Percentiles rank a stretch among this genome's conserved stretches.
These are phyloP conservation scores for Moniliella sp. DNA, from an alignment of 1,284 basidiomycete genomes.

Conservation along the genomic window DNA sequence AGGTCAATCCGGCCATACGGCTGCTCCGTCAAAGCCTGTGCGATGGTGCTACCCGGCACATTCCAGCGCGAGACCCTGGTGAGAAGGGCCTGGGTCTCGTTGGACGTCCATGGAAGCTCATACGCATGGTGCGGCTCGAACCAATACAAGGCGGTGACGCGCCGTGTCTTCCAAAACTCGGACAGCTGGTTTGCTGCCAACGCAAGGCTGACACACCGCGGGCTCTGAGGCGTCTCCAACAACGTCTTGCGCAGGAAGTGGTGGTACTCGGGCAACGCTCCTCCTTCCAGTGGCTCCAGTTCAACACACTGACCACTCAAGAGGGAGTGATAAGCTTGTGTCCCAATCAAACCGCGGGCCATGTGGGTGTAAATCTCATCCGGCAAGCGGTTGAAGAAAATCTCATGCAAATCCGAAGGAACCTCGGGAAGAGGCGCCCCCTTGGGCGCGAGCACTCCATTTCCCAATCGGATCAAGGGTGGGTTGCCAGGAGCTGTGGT, in stretches of 20 bases:
- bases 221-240: constrained; percentile 67
- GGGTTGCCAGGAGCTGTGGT: no score
- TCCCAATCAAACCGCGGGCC: constrained; percentile 67
- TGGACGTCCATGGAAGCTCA: no score
- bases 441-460: no score
- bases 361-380: constrained; percentile 93
- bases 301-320: constrained; percentile 61
- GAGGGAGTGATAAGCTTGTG: constrained; percentile 71
- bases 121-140: no score
- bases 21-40: constrained; percentile 83
- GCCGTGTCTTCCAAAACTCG: constrained; percentile 18
- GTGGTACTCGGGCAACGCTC: constrained; percentile 78
- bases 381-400: constrained; percentile 80
- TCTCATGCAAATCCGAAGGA: constrained; percentile 71
- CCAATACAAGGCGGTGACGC: constrained; percentile 22
- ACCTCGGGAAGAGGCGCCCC: no score
- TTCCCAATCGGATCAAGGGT: no score
- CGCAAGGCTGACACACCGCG: constrained; percentile 59
- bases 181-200: constrained; percentile 5
- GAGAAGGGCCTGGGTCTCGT: constrained; percentile 61
- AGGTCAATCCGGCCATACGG: constrained; percentile 96
- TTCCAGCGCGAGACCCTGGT: constrained; percentile 80
- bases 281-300: constrained; percentile 72
- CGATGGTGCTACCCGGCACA: constrained; percentile 62
- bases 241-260: constrained; percentile 83